These are phyloP conservation scores for Aechmea fasciata DNA, from an alignment of 176 grass and related monocot genomes.

Conservation along the genomic window DNA sequence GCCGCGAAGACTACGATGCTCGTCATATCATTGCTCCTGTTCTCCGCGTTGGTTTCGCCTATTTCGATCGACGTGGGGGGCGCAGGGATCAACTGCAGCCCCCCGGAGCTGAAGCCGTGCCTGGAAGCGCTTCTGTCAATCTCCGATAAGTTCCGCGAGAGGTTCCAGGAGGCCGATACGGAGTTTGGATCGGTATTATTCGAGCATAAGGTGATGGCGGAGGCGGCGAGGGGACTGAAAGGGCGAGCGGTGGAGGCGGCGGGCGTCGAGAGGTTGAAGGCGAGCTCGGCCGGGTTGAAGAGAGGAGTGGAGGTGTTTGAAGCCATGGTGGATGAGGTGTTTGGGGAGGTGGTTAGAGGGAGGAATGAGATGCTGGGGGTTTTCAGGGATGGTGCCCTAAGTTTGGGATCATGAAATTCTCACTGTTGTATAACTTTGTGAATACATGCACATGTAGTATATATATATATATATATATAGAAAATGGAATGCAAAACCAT, in stretches of 20 bases:
- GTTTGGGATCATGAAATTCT: neutral
- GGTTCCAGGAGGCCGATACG: constrained; percentile 12
- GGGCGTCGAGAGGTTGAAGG: constrained; percentile 42
- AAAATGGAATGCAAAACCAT: neutral
- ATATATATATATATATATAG: neutral
- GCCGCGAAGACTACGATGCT: constrained; percentile 67
- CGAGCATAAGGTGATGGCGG: constrained; percentile 59
- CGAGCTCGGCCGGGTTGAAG: constrained; percentile 51
- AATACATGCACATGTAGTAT: neutral
- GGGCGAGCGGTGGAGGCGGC: constrained; percentile 12
- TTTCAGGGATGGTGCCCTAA: constrained; percentile 53
- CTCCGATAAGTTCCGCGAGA: constrained; percentile 19
- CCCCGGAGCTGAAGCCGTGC: constrained; percentile 63
- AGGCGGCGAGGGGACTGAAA: constrained; percentile 35
- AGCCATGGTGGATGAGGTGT: constrained; percentile 62
- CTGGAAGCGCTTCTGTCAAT: constrained; percentile 39
- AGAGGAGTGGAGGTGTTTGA: constrained; percentile 63
- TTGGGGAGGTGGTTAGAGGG: constrained; percentile 77
- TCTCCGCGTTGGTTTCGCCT: constrained; percentile 45
- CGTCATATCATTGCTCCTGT: constrained; percentile 46
- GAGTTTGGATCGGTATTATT: constrained; percentile 10
- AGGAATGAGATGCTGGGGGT: constrained; percentile 92
- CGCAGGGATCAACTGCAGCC: constrained; percentile 2
- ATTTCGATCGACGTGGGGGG: constrained; percentile 6
- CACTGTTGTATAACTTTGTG: neutral